Conservation (phyloP, 225 moss, liverwort and hornwort genomes). For the Sphagnum tenellum region DNA sequence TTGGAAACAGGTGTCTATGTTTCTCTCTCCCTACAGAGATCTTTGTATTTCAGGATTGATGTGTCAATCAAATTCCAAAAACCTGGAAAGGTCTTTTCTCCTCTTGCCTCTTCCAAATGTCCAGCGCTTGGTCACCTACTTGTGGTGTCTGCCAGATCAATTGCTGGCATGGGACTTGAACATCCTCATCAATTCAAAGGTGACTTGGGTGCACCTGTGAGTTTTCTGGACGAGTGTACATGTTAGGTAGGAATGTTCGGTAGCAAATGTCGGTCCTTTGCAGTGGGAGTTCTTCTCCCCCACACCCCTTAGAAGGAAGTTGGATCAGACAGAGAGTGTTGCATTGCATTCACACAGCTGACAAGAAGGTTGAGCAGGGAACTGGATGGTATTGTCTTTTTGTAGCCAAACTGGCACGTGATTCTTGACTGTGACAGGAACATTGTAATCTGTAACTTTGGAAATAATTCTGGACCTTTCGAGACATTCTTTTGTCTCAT, state of each 20-base stretch:
- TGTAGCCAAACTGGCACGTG: constrained; percentile 18
- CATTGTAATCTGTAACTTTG: constrained; percentile 4
- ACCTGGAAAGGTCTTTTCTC: constrained; percentile 4
- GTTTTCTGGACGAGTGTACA: neutral
- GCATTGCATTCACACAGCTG: constrained; percentile 1
- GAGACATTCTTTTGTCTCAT: neutral
- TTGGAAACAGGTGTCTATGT: too few relatives aligned
- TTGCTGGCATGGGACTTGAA: constrained; percentile 5
- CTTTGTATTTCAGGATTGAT: constrained; percentile 22
- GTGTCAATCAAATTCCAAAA: constrained; percentile 13
- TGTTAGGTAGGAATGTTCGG: neutral
- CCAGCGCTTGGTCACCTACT: constrained; percentile 12
- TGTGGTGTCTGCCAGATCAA: neutral
- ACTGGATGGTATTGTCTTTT: constrained; percentile 6
- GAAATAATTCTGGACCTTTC: neutral
- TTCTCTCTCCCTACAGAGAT: constrained; percentile 15
- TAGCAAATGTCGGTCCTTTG: constrained; percentile 3
- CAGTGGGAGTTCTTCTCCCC: constrained; percentile 6
- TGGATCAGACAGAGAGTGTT: neutral
- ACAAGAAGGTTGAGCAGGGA: constrained; percentile 6
- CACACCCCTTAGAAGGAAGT: constrained; percentile 1
- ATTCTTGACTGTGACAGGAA: constrained; percentile 13
- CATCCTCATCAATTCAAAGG: constrained; percentile 5
- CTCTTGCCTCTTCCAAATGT: constrained; percentile 10
- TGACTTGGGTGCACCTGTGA: neutral